Evolutionary conservation across 495 filamentous ascomycete species (phyloP), one percentile per base, ranked within the genome.

Genomic region (Amniculicola lignicola): DNA sequence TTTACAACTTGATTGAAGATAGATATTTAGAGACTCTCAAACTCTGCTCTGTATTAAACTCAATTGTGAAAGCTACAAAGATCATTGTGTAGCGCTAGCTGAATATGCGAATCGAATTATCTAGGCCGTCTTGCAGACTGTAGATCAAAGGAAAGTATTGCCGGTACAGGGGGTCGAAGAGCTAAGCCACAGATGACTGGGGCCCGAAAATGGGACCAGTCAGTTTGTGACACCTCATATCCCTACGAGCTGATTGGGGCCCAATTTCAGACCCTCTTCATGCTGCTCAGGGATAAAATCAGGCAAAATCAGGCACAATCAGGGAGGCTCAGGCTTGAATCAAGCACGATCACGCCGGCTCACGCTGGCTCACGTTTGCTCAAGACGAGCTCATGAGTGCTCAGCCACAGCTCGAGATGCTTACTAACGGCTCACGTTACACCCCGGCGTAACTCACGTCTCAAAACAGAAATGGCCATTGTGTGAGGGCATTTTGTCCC

Each of bases 331-430:
- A 60, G 29, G 55, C 27, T 61, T 51, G 28, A 51, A 59, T 64
- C 44, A 64, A 49, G 61, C 57, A 60, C 36, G 42, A 33, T 33
- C 29, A 33, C 29, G 29, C 29, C 29, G n/a, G n/a, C 51, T 62
- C 46, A 62, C 45, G 59, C 59, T 24, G 46, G 61, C 61, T 64
- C 56, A 61, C 39, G 43, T 64, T 60, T 7, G 61, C 61, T 64
- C 40, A 63, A 33, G 54, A 41, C 45, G 40, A 59, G 54, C 59
- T 63, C 50, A 64, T 49, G 29, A 54, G 49, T 61, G 61, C 61
- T 64, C 44, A 64, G 61, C 55, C 50, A 64, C 61, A 60, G 61
- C 61, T 64, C 36, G 38, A 60, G 61, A 43, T 64, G 58, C 61
- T 64, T 60, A 60, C 57, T 64, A 48, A 60, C 38, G 51, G 56